Conservation (phyloP, 352 stramenopile species). For the Phytophthora tentaculata region DNA sequence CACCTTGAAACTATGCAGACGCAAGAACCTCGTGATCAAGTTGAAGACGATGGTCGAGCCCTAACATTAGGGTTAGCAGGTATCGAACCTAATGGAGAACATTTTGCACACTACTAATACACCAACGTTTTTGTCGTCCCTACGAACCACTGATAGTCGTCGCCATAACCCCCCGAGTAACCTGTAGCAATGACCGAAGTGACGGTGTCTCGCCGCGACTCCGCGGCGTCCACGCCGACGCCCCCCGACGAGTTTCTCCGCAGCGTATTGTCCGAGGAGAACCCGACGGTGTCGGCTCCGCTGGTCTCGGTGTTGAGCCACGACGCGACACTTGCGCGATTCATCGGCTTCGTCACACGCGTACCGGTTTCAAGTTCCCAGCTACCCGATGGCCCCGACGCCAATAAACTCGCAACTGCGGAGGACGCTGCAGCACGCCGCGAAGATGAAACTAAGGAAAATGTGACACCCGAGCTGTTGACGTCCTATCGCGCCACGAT, state of each 20-base stretch:
- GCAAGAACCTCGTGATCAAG: neutral
- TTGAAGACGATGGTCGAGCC: slow-evolving; percentile 1
- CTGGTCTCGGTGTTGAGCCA: slow-evolving; percentile 72
- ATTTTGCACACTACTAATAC: slow-evolving; percentile 12
- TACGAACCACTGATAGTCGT: slow-evolving; percentile 11
- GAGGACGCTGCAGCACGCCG: slow-evolving; percentile 13
- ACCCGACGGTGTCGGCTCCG: slow-evolving; percentile 50
- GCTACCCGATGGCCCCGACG: slow-evolving; percentile 53
- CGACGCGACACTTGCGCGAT: slow-evolving; percentile 63
- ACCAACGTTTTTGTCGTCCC: slow-evolving; percentile 11
- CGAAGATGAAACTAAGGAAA: slow-evolving; percentile 37
- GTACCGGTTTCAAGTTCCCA: slow-evolving; percentile 32
- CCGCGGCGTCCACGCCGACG: slow-evolving; percentile 14
- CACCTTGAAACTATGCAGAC: slow-evolving; percentile 41
- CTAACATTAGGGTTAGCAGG: neutral
- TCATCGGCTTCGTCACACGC: slow-evolving; percentile 71
- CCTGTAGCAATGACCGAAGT: slow-evolving; percentile 36
- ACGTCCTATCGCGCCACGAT: slow-evolving; percentile 89
- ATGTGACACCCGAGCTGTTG: slow-evolving; percentile 71
- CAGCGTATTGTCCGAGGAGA: slow-evolving; percentile 61
- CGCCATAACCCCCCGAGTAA: slow-evolving; percentile 13
- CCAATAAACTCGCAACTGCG: slow-evolving; percentile 30
- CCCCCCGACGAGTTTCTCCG: slow-evolving; percentile 46
- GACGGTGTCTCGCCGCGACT: slow-evolving; percentile 44
- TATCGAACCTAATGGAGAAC: slow-evolving; percentile 4